Base-by-base conservation (phyloP, 495 filamentous ascomycete genomes). In the Glonium stellatum region DNA sequence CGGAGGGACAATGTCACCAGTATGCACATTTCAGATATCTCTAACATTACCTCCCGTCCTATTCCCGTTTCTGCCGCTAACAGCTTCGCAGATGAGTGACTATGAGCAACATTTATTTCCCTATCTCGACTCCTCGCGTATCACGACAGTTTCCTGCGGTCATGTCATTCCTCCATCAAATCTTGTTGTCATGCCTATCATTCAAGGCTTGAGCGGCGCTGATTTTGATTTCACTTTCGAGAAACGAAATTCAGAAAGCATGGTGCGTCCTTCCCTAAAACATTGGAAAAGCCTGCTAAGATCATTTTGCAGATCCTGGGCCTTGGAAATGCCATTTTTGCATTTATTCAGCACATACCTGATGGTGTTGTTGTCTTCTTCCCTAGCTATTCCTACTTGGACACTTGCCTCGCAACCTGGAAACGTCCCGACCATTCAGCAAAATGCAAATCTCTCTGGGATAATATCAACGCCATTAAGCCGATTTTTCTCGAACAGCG, bases 361-460 rank as follows among this genome's bases (percentile, higher is more conserved):
- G 91, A 96, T 63, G 93, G 93, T 12, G 80, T 97, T 12, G 90
- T 97, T n/a, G 85, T 92, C 8, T 98, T 98, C 71, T 97, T 98
- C 65, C 91, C 95, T 19, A 93, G 89, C 69, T 97, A 97, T 73
- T 81, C 87, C 23, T 97, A 96, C 71, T 79, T 98, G 4, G 83
- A 88, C 54, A 80, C 84, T 37, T 87, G 95, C 36, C 70, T 89
- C 36, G 67, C 64, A 23, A 73, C 79, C 4, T 96, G 92, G 92
- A 82, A 83, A 61, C 53, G 55, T 15, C 25, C 58, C 23, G 8
- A 22, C 44, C 74, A 71, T 51, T 67, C 72, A 4, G 65, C 70
- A 27, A 46, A 64, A n/a, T 36, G 71, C 23, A 13, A 23, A 31
- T 55, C 60, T 35, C 19, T 69, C 47, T 65, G 63, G 61, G 57